These are phyloP conservation scores for Mycena floridula DNA, from an alignment of 768 basidiomycete species.

Conservation along the genomic window DNA sequence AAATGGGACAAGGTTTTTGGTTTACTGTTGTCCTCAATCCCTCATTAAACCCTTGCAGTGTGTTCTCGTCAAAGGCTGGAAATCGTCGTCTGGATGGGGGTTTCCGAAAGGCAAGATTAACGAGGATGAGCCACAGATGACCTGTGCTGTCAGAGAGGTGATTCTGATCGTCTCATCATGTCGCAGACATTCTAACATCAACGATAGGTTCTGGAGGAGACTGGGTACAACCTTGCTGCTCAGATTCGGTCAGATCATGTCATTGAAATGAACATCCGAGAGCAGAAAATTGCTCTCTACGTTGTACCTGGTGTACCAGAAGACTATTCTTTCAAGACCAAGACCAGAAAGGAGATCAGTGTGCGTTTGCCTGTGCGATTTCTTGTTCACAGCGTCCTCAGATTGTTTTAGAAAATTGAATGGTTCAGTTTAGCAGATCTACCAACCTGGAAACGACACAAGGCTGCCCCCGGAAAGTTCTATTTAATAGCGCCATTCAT, in stretches of 20 bases:
- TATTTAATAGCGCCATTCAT: slow-evolving; percentile 96
- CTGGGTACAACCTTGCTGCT: slow-evolving; percentile 82
- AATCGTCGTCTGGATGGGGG: slow-evolving; percentile 95
- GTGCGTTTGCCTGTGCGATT: slow-evolving; percentile 37
- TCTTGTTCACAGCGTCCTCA: slow-evolving; percentile 1
- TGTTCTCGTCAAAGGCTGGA: slow-evolving; percentile 98
- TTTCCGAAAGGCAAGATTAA: slow-evolving; percentile 99
- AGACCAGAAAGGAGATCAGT: slow-evolving; percentile 97
- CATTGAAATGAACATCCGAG: slow-evolving; percentile 82
- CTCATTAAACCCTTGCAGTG: slow-evolving; percentile 45
- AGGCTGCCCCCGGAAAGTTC: slow-evolving; percentile 69
- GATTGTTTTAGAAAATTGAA: slow-evolving; percentile 72
- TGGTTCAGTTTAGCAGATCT: slow-evolving; percentile 91
- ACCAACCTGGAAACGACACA: slow-evolving; percentile 88
- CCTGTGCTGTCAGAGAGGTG: slow-evolving; percentile 92
- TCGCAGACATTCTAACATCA: slow-evolving; percentile 3
- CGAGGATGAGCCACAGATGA: slow-evolving; percentile 75
- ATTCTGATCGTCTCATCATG: slow-evolving; percentile 14
- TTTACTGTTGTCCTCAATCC: slow-evolving; percentile 6
- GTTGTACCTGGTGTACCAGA: slow-evolving; percentile 87
- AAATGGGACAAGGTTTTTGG: slow-evolving; percentile 82
- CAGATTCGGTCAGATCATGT: slow-evolving; percentile 61
- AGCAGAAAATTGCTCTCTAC: slow-evolving; percentile 87
- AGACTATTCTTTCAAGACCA: slow-evolving; percentile 84
- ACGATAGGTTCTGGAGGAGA: slow-evolving; percentile 88